Evolutionary conservation across 768 basidiomycete species (phyloP).

Genomic region (Rhizopogon roseolus): DNA sequence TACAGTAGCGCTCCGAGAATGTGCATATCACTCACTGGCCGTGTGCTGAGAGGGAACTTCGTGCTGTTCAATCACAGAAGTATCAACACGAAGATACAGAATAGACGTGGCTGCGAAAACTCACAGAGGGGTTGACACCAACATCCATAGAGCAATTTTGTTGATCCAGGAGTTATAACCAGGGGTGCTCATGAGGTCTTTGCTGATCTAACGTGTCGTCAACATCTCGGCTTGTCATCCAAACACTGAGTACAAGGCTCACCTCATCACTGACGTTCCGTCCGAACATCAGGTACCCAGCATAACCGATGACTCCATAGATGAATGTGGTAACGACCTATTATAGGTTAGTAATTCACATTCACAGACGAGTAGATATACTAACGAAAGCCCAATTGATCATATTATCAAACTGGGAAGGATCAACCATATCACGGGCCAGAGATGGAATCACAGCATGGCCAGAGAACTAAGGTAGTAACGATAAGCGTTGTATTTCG

Average conservation of each 20-base stretch:
- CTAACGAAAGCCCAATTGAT: constrained; percentile 84
- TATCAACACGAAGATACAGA: background rate
- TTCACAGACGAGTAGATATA: constrained; percentile 7
- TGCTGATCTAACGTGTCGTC: constrained; percentile 57
- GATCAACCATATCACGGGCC: constrained; percentile 85
- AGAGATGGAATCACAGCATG: constrained; percentile 91
- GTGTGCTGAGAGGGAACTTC: constrained; percentile 81
- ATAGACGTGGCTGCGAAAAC: constrained; percentile 18
- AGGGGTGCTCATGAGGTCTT: constrained; percentile 67
- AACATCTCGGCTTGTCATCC: background rate
- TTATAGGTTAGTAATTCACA: background rate
- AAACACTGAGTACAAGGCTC: constrained; percentile 9
- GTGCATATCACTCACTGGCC: constrained; percentile 52
- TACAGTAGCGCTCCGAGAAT: background rate
- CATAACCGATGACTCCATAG: constrained; percentile 65
- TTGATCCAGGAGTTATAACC: constrained; percentile 74
- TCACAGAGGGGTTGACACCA: constrained; percentile 74
- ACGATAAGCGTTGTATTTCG: background rate
- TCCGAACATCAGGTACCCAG: constrained; percentile 93
- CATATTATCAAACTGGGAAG: constrained; percentile 74
- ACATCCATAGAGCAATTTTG: constrained; percentile 75
- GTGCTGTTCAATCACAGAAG: constrained; percentile 39
- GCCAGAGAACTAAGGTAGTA: constrained; percentile 64
- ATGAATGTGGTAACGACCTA: constrained; percentile 60
- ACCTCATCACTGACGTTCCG: constrained; percentile 77